Evolutionary conservation across 2,329 filamentous ascomycete genomes (phyloP), one percentile per base, ranked within the genome.

Genomic region (Aspergillus clavatus): DNA sequence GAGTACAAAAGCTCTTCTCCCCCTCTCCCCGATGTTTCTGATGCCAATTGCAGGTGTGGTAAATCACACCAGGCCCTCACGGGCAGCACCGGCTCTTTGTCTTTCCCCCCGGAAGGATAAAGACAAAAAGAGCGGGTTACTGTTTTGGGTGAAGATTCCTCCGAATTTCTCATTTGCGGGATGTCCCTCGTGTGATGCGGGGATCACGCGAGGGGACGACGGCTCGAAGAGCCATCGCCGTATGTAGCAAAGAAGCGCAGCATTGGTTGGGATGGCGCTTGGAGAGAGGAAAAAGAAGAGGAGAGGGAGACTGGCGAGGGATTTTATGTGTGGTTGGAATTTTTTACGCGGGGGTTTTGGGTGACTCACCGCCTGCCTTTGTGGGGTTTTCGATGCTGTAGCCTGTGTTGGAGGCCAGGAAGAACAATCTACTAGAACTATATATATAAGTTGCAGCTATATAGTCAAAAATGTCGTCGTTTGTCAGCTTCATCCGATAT

Each of bases 101-200:
- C 36, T 28, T 31, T 46, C 48, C 40, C 36, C 29, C 27, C 14
- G 55, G 31, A 45, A 46, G 47, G 48, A 52, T n/a, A 53, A 50
- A 58, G 56, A 18, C n/a, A 56, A 56, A 60, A 62, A 64, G 65
- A 62, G 68, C 64, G 65, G 71, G 70, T 68, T 65, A 72, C 68
- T 48, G 54, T 56, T 49, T 43, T 51, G 63, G 43, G 68, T 89
- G 87, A 88, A 90, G 86, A 90, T 83, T 93, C 86, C 88, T 93
- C 88, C 87, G 87, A 93, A 91, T 93, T 93, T 93, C 87, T 89
- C 87, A 90, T 89, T 89, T 90, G 88, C 87, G 73, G 70, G 52
- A 48, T 38, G 28, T 54, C 46, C 57, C 52, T 35, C 31, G 7
- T 31, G 49, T 46, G 29, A 31, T 38, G 43, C 40, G 11, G 37